A percentile compares a stretch with the other conserved stretches of the same genome.
phyloP scores from a whole-genome alignment of 306 rosid species.

The Pueraria montana region DNA sequence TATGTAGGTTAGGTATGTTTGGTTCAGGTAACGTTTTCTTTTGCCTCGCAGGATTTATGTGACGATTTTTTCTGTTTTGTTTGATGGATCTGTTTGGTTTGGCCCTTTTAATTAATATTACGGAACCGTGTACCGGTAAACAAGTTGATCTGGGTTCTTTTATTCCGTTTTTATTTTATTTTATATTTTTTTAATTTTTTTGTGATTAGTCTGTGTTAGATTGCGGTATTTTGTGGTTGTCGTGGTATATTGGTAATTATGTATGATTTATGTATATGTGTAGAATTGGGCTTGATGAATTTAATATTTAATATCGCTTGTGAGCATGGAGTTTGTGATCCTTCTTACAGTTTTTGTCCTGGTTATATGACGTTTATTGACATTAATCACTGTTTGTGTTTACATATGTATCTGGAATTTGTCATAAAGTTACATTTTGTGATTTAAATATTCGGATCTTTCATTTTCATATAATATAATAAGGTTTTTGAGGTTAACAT shows the following conservation, averaged over 20 bases:
- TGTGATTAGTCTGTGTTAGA: neutral
- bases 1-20: slow-evolving; percentile 41
- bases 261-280: neutral
- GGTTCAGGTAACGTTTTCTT: slow-evolving; percentile 29
- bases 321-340: neutral
- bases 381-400: neutral
- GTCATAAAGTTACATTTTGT: neutral
- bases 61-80: neutral
- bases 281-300: neutral
- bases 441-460: neutral
- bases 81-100: slow-evolving; percentile 25
- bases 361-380: neutral
- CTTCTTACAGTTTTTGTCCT: neutral
- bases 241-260: neutral
- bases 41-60: neutral
- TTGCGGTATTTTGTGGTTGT: neutral
- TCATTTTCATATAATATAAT: neutral
- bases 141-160: neutral
- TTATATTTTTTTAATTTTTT: too few relatives aligned
- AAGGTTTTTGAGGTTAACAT: neutral
- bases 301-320: neutral
- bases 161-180: neutral
- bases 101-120: neutral
- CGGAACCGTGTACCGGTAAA: neutral
- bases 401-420: neutral